Conservation (phyloP, 2,329 filamentous ascomycete species). For the Ascochyta koolunga region DNA sequence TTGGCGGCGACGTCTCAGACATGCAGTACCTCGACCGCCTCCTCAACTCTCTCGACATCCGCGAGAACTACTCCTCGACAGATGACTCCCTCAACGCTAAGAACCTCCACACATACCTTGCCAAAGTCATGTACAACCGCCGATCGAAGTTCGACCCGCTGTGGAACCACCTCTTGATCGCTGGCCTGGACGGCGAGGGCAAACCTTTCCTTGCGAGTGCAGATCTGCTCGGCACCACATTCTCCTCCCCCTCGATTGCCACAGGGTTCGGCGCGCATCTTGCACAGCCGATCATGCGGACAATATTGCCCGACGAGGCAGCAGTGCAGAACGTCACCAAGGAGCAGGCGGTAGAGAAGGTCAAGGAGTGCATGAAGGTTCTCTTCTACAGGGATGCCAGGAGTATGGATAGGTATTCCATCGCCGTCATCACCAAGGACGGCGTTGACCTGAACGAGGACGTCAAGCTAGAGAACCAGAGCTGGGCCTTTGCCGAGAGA, state of each 20-base stretch:
- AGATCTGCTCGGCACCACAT: slow-evolving; percentile 92
- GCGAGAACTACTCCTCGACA: slow-evolving; percentile 77
- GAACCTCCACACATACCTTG: slow-evolving; percentile 95
- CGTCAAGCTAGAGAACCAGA: slow-evolving; percentile 91
- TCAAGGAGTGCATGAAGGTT: slow-evolving; percentile 98
- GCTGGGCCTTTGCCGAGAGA: slow-evolving; percentile 95
- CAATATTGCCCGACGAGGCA: slow-evolving; percentile 82
- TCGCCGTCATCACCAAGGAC: slow-evolving; percentile 87
- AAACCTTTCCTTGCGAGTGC: slow-evolving; percentile 90
- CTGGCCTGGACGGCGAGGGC: slow-evolving; percentile 76
- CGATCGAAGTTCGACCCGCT: slow-evolving; percentile 95
- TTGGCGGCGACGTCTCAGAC: slow-evolving; percentile 96
- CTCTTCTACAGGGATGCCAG: slow-evolving; percentile 96
- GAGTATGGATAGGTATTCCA: slow-evolving; percentile 87
- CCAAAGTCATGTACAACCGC: slow-evolving; percentile 94
- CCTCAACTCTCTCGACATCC: slow-evolving; percentile 82
- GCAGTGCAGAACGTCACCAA: slow-evolving; percentile 72
- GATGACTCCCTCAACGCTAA: slow-evolving; percentile 75
- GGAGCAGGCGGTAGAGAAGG: slow-evolving; percentile 78
- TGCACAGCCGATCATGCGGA: slow-evolving; percentile 88
- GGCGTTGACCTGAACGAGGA: slow-evolving; percentile 82
- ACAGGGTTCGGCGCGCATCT: slow-evolving; percentile 94
- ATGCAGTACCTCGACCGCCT: slow-evolving; percentile 98
- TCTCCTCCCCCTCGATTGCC: slow-evolving; percentile 83
- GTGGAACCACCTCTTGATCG: slow-evolving; percentile 95